Evolutionary conservation across 495 filamentous ascomycete species (phyloP).

Genomic region (Parachaetomium inaequale): DNA sequence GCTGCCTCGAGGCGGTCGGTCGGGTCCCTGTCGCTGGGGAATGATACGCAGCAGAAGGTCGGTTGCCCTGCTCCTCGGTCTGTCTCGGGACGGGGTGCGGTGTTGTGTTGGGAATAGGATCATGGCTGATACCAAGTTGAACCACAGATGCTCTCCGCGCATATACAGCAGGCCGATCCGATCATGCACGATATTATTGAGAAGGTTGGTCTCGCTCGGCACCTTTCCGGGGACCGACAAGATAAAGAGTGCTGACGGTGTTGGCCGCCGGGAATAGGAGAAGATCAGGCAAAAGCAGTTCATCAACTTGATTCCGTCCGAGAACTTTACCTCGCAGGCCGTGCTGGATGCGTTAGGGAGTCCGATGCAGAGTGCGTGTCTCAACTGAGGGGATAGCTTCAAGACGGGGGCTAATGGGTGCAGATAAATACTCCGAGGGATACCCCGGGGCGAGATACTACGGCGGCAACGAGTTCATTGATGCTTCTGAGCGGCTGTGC

Average conservation of each 20-base stretch:
- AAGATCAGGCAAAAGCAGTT: constrained; percentile 94
- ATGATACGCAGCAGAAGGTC: constrained; percentile 65
- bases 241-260: constrained; percentile 18
- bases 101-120: not conserved
- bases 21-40: constrained; percentile 41
- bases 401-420: constrained; percentile 12
- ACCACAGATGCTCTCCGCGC: constrained; percentile 68
- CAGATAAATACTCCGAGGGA: constrained; percentile 98
- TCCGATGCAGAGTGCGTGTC: constrained; percentile 88
- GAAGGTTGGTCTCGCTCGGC: constrained; percentile 55
- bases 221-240: not conserved
- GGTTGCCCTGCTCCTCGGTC: too few relatives aligned
- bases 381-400: not conserved
- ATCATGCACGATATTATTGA: constrained; percentile 81
- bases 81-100: not conserved
- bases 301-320: constrained; percentile 97
- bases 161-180: constrained; percentile 82
- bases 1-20: constrained; percentile 33
- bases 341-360: constrained; percentile 95
- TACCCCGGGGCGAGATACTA: constrained; percentile 97
- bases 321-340: constrained; percentile 98
- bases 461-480: constrained; percentile 94
- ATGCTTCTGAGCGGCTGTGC: constrained; percentile 83
- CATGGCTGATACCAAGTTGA: not conserved
- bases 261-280: constrained; percentile 60